phyloP scores from a whole-genome alignment of 148 eudicot species.

The Tetragonia tetragonoides region DNA sequence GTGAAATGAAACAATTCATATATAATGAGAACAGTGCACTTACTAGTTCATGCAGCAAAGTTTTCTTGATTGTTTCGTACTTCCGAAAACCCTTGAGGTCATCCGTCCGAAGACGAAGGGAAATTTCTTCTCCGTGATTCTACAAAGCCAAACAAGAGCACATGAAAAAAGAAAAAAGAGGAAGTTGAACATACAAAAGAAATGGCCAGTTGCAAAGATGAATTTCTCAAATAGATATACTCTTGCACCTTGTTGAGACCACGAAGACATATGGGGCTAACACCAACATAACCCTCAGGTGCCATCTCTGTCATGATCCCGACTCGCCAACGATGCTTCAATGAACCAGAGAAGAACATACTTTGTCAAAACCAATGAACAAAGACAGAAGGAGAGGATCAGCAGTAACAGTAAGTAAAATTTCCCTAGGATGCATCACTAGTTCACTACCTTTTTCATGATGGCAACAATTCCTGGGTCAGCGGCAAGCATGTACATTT shows the following conservation, averaged over 20 bases:
- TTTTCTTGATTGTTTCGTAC: slow-evolving; percentile 78
- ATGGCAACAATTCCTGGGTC: slow-evolving; percentile 94
- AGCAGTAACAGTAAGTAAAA: neutral
- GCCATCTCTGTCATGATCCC: slow-evolving; percentile 99
- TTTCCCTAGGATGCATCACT: slow-evolving; percentile 1
- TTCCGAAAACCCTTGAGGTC: slow-evolving; percentile 95
- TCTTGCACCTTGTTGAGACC: slow-evolving; percentile 79
- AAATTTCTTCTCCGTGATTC: slow-evolving; percentile 94
- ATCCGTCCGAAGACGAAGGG: slow-evolving; percentile 88
- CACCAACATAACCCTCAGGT: slow-evolving; percentile 88
- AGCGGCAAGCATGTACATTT: slow-evolving; percentile 92
- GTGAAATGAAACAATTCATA: slow-evolving; percentile 4
- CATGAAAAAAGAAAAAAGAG: slow-evolving; percentile 9
- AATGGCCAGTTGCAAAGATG: neutral
- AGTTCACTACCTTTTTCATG: slow-evolving; percentile 78
- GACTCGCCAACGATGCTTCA: slow-evolving; percentile 91
- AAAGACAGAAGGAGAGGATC: neutral
- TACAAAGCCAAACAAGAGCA: slow-evolving; percentile 28
- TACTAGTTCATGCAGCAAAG: slow-evolving; percentile 94
- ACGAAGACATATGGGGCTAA: slow-evolving; percentile 76
- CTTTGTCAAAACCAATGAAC: slow-evolving; percentile 21
- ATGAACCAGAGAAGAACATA: slow-evolving; percentile 23
- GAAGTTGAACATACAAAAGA: neutral
- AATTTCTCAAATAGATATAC: neutral
- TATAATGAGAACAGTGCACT: slow-evolving; percentile 16